phyloP scores from a whole-genome alignment of 768 basidiomycete species.

The Clitopilus hobsonii region DNA sequence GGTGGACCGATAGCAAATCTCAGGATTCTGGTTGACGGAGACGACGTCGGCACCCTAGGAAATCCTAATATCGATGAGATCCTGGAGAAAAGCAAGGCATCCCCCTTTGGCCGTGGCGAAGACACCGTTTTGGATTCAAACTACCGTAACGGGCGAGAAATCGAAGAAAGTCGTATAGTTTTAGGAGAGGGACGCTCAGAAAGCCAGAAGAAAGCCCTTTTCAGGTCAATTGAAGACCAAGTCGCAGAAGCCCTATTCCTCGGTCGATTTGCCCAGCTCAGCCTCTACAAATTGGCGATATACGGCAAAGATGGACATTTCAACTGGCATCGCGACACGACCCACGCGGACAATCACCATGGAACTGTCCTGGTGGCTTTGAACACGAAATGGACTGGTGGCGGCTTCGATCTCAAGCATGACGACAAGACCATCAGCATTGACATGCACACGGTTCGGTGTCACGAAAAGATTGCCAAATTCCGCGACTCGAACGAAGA shows the following conservation, averaged over 20 bases:
- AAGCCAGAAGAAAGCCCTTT: too few species aligned
- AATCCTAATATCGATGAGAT: constrained; percentile 11
- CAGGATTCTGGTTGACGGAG: constrained; percentile 3
- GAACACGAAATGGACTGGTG: constrained; percentile 14
- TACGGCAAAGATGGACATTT: constrained; percentile 15
- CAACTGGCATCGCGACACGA: constrained; percentile 16
- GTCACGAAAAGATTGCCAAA: too few species aligned
- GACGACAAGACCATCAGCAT: constrained; percentile 6
- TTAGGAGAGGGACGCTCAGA: not conserved
- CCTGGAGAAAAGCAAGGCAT: constrained; percentile 7
- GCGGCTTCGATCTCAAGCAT: constrained; percentile 10
- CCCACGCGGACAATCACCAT: constrained; percentile 14
- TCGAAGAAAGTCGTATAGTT: constrained; percentile 3
- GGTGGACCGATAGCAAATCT: not conserved
- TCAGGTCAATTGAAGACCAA: too few species aligned
- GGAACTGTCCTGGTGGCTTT: constrained; percentile 13
- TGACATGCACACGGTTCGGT: constrained; percentile 1
- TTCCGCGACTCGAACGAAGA: too few species aligned
- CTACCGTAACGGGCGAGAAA: constrained; percentile 12
- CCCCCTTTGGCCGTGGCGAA: constrained; percentile 13
- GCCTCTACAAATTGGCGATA: constrained; percentile 14
- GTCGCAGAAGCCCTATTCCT: too few species aligned
- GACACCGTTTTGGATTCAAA: constrained; percentile 11
- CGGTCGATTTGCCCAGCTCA: not conserved
- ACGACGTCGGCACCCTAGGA: constrained; percentile 9